Evolutionary conservation across 176 grass and related monocot species (phyloP), one percentile per base, ranked within the genome.

Genomic region (Eragrostis nindensis): DNA sequence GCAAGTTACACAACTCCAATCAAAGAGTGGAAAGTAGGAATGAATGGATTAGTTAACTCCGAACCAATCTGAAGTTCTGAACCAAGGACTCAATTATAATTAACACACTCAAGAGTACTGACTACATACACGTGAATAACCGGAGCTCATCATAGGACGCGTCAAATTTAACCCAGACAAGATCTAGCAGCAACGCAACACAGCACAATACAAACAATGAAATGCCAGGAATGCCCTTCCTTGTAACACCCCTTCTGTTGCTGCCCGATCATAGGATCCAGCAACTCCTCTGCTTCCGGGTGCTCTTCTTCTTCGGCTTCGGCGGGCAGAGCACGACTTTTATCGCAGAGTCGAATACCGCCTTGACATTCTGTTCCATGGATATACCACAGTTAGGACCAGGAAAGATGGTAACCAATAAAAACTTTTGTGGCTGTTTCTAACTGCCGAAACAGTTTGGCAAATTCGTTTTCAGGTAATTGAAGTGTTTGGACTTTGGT

Each of bases 321-420:
- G 93, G 85, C 3, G 93, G 93, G 71, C 84, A 90, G 22, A 95
- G 62, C 45, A 90, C 89, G 0, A 88, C 83, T 27, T 95, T 95
- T 27, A 95, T 95, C n/a, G 93, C 93, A 0, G 89, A 90, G 84
- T 95, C 89, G 54, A 95, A 92, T 17, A 95, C 93, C 1, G 74
- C 50, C 50, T 95, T 95, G 69, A 95, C 93, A 88, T 95, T 95
- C 93, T 95, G 45, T 53, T 61, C 71, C 48, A 54, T 54, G 63
- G 36, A 62, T 38, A 61, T 44, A 55, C 45, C 45, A 74, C 16
- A 29, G 2, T 79, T 61, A 81, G 1, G 71, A 77, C 46, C 38
- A 68, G 62, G 6, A 17, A 11, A 59, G 24, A 24, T 0, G 4
- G 63, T 66, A 54, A 68, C 24, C 10, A 42, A 26, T 66, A 14